phyloP scores from a whole-genome alignment of 2,329 filamentous ascomycete genomes.

The Amylocarpus encephaloides region DNA sequence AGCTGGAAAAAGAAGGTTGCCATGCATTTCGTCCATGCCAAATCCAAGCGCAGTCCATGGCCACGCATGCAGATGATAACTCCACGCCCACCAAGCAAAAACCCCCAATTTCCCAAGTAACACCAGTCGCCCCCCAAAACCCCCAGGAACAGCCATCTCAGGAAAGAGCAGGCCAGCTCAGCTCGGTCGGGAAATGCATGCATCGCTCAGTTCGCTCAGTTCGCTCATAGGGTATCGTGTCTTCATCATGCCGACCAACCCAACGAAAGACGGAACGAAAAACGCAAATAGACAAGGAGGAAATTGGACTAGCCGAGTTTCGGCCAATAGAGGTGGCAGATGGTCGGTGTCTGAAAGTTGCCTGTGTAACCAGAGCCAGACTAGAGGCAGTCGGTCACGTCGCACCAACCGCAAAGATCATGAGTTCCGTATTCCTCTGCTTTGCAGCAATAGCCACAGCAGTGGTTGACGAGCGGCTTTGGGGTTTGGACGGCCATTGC shows the following conservation, averaged over 20 bases:
- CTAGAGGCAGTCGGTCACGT: constrained; percentile 34
- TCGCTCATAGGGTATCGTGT: constrained; percentile 5
- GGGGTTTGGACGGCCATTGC: constrained; percentile 39
- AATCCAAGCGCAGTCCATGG: too few species aligned
- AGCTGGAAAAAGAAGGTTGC: neutral
- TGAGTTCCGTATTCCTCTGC: constrained; percentile 44
- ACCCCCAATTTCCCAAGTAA: too few species aligned
- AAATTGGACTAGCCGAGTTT: neutral
- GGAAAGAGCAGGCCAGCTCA: too few species aligned
- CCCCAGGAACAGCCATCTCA: too few species aligned
- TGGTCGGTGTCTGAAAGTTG: constrained; percentile 22
- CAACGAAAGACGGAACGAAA: neutral
- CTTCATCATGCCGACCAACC: neutral
- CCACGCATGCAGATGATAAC: too few species aligned
- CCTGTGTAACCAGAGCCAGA: constrained; percentile 27
- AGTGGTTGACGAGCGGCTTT: constrained; percentile 42
- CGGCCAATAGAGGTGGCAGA: neutral
- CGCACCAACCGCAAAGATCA: constrained; percentile 44
- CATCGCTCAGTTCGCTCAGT: neutral
- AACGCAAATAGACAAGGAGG: neutral
- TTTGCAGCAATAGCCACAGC: constrained; percentile 48
- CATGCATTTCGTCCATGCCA: too few species aligned
- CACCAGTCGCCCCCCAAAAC: too few species aligned
- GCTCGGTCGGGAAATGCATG: neutral
- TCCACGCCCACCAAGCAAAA: too few species aligned